Conservation (phyloP, 2,329 filamentous ascomycete genomes). For the Biscogniauxia mediterranea region DNA sequence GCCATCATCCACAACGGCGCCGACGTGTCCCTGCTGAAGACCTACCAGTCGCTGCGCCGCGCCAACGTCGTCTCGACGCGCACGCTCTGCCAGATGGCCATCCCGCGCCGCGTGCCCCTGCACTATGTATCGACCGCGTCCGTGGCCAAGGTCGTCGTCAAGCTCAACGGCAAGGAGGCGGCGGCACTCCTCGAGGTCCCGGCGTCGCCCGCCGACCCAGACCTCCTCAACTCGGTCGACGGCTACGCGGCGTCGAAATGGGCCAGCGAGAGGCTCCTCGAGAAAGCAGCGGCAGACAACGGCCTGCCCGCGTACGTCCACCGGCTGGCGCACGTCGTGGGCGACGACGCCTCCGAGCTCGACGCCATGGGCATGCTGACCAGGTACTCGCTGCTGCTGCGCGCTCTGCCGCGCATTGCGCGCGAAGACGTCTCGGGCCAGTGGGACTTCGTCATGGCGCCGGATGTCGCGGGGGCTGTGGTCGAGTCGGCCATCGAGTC, state of each 20-base stretch:
- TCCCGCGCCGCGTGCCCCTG: too few relatives aligned
- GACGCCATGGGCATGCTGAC: neutral
- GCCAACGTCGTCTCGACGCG: conserved; percentile 31
- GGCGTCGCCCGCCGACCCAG: conserved; percentile 15
- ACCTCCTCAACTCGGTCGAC: conserved; percentile 20
- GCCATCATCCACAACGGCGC: conserved; percentile 54
- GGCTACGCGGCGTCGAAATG: conserved; percentile 37
- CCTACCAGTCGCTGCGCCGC: conserved; percentile 33
- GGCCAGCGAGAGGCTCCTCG: conserved; percentile 34
- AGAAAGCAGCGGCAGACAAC: conserved; percentile 17
- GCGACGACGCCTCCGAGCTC: neutral
- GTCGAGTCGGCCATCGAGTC: too few relatives aligned
- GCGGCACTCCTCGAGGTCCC: too few relatives aligned
- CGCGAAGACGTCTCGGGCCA: too few relatives aligned
- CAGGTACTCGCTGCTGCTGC: too few relatives aligned
- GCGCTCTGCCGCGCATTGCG: too few relatives aligned
- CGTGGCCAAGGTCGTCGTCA: too few relatives aligned
- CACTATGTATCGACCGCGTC: too few relatives aligned
- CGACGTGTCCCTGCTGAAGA: conserved; percentile 35
- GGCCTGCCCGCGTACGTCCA: conserved; percentile 3
- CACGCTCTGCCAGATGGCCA: too few relatives aligned
- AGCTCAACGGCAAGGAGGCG: too few relatives aligned
- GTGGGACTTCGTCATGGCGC: too few relatives aligned
- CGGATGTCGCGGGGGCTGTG: too few relatives aligned
- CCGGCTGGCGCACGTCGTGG: conserved; percentile 3